Evolutionary conservation across 805 yeast genomes (phyloP), one percentile per base, ranked within the genome.

Genomic region (Candida pini): DNA sequence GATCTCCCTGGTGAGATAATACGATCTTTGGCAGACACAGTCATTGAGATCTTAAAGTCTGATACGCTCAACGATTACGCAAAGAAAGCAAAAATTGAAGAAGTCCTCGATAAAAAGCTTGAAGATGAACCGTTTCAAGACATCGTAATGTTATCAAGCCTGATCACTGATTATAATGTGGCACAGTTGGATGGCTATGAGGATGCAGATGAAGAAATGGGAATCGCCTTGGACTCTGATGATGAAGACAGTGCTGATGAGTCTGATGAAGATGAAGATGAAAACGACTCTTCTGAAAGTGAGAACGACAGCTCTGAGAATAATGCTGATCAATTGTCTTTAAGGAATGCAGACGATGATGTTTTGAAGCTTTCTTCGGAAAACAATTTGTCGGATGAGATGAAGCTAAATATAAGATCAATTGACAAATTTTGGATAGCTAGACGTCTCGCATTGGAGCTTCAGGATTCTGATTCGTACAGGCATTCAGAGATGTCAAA

Each of bases 1-100:
- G 97, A 88, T 53, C 73, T 84, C n/a, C 75, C 89, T 7, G 87
- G 82, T 36, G 84, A 77, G 28, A 73, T 78, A 2, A 68, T 87
- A 2, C 53, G 77, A 15, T 80, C 92, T 3, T 84, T 88, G 4
- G 75, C 86, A 2, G 92, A 84, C 52, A 63, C 79, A 4, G 51
- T 79, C 0, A 47, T 85, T 26, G 81, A 73, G 42, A 57, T 70
- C 1, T 47, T 82, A 39, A 77, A 73, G 45, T 64, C 66, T 33
- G 76, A 67, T 2, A 62, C 56, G 1, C 37, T 58, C 1, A 56
- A 66, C 1, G 77, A 73, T 14, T 43, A 47, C 3, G 61, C 59
- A 6, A 72, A 72, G 42, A 73, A 73, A 31, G 49, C 55, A n/a
- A 70, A 68, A 30, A 50, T 83, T 3, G 76, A 76, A 34, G 67